These are phyloP conservation scores for Leccinum disarticulatum DNA, from an alignment of 768 basidiomycete genomes.

Conservation along the genomic window DNA sequence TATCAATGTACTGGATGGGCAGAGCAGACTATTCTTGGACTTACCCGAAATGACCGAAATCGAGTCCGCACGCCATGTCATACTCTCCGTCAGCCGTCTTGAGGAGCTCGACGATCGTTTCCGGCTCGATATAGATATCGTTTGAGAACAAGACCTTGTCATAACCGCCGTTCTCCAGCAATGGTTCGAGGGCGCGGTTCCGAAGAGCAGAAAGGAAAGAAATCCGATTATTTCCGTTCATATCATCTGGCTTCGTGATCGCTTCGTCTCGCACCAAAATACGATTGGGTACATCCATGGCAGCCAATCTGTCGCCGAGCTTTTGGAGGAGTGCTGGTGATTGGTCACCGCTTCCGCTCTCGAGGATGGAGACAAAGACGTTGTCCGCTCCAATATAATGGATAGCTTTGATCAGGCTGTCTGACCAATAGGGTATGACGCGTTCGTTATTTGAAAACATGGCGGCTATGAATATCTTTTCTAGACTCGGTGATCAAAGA, in stretches of 20 bases:
- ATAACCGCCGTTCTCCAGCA: constrained; percentile 36
- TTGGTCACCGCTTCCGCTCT: constrained; percentile 32
- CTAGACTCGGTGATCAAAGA: background rate
- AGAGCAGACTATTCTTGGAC: constrained; percentile 15
- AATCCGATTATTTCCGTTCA: background rate
- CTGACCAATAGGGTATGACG: constrained; percentile 41
- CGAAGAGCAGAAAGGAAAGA: constrained; percentile 28
- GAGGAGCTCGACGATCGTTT: constrained; percentile 40
- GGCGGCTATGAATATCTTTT: constrained; percentile 25
- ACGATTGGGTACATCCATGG: constrained; percentile 12
- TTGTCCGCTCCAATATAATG: constrained; percentile 42
- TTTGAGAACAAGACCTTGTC: constrained; percentile 44
- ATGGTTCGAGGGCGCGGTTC: constrained; percentile 43
- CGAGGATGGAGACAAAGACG: constrained; percentile 43
- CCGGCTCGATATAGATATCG: constrained; percentile 42
- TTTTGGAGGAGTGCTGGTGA: constrained; percentile 13
- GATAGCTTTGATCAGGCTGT: constrained; percentile 35
- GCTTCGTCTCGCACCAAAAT: constrained; percentile 13
- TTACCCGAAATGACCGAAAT: constrained; percentile 36
- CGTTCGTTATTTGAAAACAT: constrained; percentile 41
- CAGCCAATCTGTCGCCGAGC: constrained; percentile 8
- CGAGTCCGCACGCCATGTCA: constrained; percentile 45
- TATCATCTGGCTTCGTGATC: constrained; percentile 9
- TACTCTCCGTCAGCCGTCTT: constrained; percentile 38
- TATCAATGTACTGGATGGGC: background rate